Evolutionary conservation across 805 yeast species (phyloP), one percentile per base, ranked within the genome.

Genomic region (Naumovozyma dairenensis): DNA sequence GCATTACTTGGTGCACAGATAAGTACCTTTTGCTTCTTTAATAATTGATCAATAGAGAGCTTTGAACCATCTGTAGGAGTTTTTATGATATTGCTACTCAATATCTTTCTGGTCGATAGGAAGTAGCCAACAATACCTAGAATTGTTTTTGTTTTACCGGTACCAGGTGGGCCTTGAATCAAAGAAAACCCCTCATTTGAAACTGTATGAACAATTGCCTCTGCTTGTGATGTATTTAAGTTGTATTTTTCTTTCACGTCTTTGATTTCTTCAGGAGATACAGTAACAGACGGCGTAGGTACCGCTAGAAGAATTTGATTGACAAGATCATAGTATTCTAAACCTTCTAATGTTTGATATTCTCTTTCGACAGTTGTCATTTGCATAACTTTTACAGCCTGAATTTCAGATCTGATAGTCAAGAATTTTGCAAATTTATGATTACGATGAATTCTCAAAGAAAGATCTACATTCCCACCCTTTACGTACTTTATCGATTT

Each of bases 1-100:
- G 99, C 99, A 63, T 92, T 92, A 54, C 96, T 84, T 3, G 99
- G 99, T 1, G 98, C 97, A 70, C 98, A 93, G 14, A 92, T 75
- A 32, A 92, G 62, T 1, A 92, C 73, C 37, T 83, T 82, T 22
- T 72, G 66, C 19, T 59, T 62, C 20, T 56, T 58, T 26, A 51
- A 35, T 14, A 45, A 38, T 35, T 44, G 51, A 6, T 47, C 53
- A 4, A 41, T 33, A 5, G 46, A 31, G 5, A 40, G 33, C 12
- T 42, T 14, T 21, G 52, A 28, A 27, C 49, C 16, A n/a, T 43
- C 42, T 21, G 41, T 43, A 6, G 70, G 62, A 4, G 55, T 47
- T 3, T 58, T 50, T 8, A 62, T 60, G 2, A 51, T 50, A 31
- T 53, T 53, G 0, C 46, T 22, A 6, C 59, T 41, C 5, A 48